These are phyloP conservation scores for Chlorociboria aeruginascens DNA, from an alignment of 495 filamentous ascomycete genomes.

Conservation along the genomic window DNA sequence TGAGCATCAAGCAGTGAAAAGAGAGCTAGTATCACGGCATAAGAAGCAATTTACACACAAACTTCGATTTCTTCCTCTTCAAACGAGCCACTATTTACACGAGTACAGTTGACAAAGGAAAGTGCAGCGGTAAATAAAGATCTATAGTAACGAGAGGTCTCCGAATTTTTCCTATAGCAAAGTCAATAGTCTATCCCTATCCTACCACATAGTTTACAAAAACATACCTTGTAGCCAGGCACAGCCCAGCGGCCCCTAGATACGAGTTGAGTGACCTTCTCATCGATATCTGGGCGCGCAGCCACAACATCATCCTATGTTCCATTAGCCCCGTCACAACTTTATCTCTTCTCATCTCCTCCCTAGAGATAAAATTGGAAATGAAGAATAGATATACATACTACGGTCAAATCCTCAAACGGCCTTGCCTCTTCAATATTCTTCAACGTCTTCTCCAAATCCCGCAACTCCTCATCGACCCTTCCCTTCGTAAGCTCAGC, in stretches of 20 bases:
- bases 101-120: constrained; percentile 40
- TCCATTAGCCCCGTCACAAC: background rate
- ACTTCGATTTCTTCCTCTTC: constrained; percentile 5
- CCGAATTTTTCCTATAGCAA: constrained; percentile 84
- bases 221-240: constrained; percentile 90
- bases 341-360: background rate
- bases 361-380: background rate
- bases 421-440: constrained; percentile 95
- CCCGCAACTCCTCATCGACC: constrained; percentile 86
- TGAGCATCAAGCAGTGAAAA: no score
- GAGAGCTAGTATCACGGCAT: background rate
- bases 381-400: constrained; percentile 38
- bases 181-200: constrained; percentile 2
- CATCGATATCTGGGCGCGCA: constrained; percentile 89
- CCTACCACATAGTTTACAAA: background rate
- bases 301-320: constrained; percentile 82
- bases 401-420: constrained; percentile 95
- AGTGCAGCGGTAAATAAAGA: constrained; percentile 16
- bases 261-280: constrained; percentile 82
- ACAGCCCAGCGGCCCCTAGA: constrained; percentile 95
- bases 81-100: constrained; percentile 27
- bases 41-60: background rate
- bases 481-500: constrained; percentile 89
- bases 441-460: constrained; percentile 82
- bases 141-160: constrained; percentile 84